Base-by-base conservation (phyloP, 2,329 filamentous ascomycete species). In the Aspergillus candidus region DNA sequence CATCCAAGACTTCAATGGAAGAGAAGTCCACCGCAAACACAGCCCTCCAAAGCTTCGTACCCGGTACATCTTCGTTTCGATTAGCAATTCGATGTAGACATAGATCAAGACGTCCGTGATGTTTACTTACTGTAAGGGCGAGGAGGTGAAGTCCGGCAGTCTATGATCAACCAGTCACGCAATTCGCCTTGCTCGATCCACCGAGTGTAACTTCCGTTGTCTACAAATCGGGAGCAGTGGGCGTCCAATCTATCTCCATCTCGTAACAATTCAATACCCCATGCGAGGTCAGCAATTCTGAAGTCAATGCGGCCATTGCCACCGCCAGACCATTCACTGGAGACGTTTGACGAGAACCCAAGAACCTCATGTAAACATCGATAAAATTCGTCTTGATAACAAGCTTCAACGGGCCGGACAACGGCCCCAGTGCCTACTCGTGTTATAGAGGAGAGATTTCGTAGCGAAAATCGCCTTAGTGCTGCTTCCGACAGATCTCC, bases 191-290 rank as follows among this genome's bases (percentile, higher is more conserved):
- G 29, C 18, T 44, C 32, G 13, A 55, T 50, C 46, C 43, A 53
- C 11, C 11, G 33, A n/a, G 32, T 36, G 40, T 54, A 54, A 7
- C 4, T 41, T 4, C 48, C 50, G 6, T 41, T 14, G 4, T 18
- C 32, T 18, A 40, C 34, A 32, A 55, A 55, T 35, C 49, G 36
- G 12, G 38, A 15, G 38, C 48, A 55, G 29, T 50, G 48, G 30
- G 47, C 47, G 11, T 32, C 13, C 8, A 55, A 38, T 29, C 43
- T 29, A 38, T 51, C 38, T 12, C 47, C 52, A n/a, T 55, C 51
- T 6, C 51, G 44, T 11, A 53, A 38, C 11, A 55, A 33, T 38
- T 55, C 49, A 14, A 55, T 42, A 11, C 47, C 52, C 52, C 52
- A 55, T 34, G 36, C 15, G 3, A 41, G 41, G 4, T 48, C 39